phyloP scores from a whole-genome alignment of 306 rosid genomes.

The Prunus mira region DNA sequence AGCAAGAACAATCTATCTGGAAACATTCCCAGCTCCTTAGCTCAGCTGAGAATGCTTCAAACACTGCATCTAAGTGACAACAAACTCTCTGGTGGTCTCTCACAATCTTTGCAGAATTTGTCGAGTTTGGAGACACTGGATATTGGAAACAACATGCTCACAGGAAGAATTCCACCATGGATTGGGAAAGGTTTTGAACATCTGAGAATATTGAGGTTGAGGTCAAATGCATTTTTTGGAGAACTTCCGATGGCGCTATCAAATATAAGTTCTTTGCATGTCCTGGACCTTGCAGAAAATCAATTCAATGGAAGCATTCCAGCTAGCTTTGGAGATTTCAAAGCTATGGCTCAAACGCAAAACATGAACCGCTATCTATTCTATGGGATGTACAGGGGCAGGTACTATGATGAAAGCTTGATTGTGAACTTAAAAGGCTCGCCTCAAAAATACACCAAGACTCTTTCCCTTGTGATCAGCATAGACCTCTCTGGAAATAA shows the following conservation, averaged over 20 bases:
- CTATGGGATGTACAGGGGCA: background rate
- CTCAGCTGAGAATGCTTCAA: conserved; percentile 20
- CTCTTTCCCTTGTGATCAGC: conserved; percentile 38
- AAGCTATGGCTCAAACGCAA: conserved; percentile 16
- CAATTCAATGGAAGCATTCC: conserved; percentile 36
- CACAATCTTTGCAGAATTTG: conserved; percentile 32
- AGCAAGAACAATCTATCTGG: conserved; percentile 32
- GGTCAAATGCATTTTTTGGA: conserved; percentile 43
- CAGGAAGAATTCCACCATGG: conserved; percentile 38
- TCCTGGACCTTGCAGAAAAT: conserved; percentile 44
- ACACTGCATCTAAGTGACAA: conserved; percentile 36
- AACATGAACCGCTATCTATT: background rate
- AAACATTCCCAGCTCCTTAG: conserved; percentile 31
- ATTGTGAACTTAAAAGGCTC: conserved; percentile 18
- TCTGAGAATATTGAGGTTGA: conserved; percentile 33
- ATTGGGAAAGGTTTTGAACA: conserved; percentile 19
- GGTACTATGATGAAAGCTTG: conserved; percentile 28
- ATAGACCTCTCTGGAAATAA: conserved; percentile 48
- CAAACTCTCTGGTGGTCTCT: conserved; percentile 31
- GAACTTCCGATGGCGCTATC: conserved; percentile 24
- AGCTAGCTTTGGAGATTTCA: conserved; percentile 28
- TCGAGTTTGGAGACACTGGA: conserved; percentile 38
- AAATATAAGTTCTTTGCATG: conserved; percentile 37
- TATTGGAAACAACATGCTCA: conserved; percentile 34
- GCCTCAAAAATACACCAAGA: conserved; percentile 13